Conservation (phyloP, 164 flowering plant genomes). For the Stephania japonica region DNA sequence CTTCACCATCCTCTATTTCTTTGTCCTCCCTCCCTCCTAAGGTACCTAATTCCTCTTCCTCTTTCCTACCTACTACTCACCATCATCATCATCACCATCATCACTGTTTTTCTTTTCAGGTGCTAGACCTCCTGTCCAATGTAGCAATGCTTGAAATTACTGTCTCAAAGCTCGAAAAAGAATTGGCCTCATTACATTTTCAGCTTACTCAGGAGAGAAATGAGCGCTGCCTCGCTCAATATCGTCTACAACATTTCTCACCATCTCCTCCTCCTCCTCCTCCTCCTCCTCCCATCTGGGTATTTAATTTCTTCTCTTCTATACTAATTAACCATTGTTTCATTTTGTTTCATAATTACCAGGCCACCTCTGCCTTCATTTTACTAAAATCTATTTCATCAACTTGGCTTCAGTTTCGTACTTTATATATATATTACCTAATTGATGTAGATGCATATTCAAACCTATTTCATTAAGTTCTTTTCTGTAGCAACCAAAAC, state of each 20-base stretch:
- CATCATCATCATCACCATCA: too few species aligned
- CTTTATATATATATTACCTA: neutral
- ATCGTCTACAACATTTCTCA: conserved; percentile 23
- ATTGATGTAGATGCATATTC: neutral
- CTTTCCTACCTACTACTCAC: too few species aligned
- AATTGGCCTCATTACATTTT: conserved; percentile 27
- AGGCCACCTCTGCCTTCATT: neutral
- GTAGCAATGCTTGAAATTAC: conserved; percentile 32
- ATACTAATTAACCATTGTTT: too few species aligned
- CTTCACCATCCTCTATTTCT: conserved; percentile 19
- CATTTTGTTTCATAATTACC: neutral
- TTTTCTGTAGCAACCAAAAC: neutral
- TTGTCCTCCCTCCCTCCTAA: conserved; percentile 26
- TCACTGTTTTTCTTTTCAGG: conserved; percentile 18
- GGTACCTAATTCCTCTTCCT: too few species aligned
- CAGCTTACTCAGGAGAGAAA: conserved; percentile 42
- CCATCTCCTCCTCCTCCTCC: conserved; percentile 11
- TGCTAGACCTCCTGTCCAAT: conserved; percentile 31
- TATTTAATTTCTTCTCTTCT: neutral
- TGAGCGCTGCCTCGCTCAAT: conserved; percentile 41
- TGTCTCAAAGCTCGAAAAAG: conserved; percentile 39
- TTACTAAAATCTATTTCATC: neutral
- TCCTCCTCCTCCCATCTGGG: conserved; percentile 16
- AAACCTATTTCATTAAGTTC: neutral
- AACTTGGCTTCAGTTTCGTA: too few species aligned